These are phyloP conservation scores for Allium sativum DNA, from an alignment of 106 monocot genomes.

Conservation along the genomic window DNA sequence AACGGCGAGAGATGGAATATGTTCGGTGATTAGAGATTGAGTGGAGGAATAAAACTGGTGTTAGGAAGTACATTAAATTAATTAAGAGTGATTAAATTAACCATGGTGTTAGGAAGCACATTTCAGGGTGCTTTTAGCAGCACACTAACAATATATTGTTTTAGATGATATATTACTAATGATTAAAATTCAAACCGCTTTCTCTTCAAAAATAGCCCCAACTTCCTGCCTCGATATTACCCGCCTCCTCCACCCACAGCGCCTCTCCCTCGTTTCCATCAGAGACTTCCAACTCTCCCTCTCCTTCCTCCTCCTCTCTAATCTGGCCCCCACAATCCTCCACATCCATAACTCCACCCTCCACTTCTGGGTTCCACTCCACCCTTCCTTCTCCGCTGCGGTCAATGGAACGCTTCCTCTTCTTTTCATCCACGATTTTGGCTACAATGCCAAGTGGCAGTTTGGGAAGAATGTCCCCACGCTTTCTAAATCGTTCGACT, in stretches of 20 bases:
- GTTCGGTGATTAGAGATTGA: too few species aligned
- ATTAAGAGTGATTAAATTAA: too few species aligned
- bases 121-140: too few species aligned
- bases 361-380: conserved; percentile 37
- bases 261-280: conserved; percentile 21
- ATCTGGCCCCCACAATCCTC: conserved; percentile 16
- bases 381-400: not conserved
- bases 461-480: conserved; percentile 27
- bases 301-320: conserved; percentile 7
- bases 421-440: conserved; percentile 57
- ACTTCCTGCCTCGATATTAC: not conserved
- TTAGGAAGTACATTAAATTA: too few species aligned
- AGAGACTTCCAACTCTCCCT: conserved; percentile 21
- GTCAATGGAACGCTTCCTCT: conserved; percentile 20
- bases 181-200: too few species aligned
- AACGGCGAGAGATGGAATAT: too few species aligned
- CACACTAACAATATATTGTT: too few species aligned
- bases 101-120: too few species aligned
- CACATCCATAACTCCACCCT: conserved; percentile 6
- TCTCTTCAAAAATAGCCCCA: not conserved
- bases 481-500: conserved; percentile 37
- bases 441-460: conserved; percentile 50
- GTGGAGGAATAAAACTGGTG: too few species aligned
- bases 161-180: too few species aligned
- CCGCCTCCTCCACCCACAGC: not conserved